Percentiles rank a stretch among this genome's conserved stretches.
Conservation (phyloP, 2,329 filamentous ascomycete genomes). For the Fusarium lateritium region DNA sequence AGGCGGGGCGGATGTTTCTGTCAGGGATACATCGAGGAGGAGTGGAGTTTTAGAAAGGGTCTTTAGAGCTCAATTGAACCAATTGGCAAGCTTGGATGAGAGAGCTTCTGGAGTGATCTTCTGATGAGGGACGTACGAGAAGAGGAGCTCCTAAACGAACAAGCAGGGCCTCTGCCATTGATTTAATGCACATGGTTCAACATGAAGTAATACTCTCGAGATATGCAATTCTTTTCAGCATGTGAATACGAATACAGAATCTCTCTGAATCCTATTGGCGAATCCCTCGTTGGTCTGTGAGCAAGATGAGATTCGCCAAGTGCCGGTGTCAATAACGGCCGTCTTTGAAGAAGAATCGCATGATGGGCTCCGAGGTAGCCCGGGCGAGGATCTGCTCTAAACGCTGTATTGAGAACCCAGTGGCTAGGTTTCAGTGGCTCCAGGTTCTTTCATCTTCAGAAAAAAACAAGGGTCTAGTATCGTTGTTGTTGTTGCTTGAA, state of each 20-base stretch:
- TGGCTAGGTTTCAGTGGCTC: not conserved
- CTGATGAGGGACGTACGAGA: slow-evolving; percentile 38
- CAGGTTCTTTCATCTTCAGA: not conserved
- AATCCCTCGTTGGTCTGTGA: slow-evolving; percentile 21
- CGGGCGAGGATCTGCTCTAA: slow-evolving; percentile 4
- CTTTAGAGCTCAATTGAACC: slow-evolving; percentile 27
- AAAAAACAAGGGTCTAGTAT: slow-evolving; percentile 3
- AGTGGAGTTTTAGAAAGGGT: slow-evolving; percentile 25
- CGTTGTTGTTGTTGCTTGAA: not conserved
- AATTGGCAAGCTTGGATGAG: slow-evolving; percentile 26
- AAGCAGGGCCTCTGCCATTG: slow-evolving; percentile 12
- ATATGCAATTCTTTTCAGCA: not conserved
- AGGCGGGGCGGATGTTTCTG: slow-evolving; percentile 37
- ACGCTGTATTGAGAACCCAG: not conserved
- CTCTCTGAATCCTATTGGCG: slow-evolving; percentile 13
- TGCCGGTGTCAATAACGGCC: slow-evolving; percentile 36
- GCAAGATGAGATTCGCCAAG: slow-evolving; percentile 30
- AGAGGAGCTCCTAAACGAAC: slow-evolving; percentile 7
- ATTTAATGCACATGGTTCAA: not conserved
- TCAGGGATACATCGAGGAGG: slow-evolving; percentile 28
- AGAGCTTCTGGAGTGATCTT: slow-evolving; percentile 20
- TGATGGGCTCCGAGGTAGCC: slow-evolving; percentile 46
- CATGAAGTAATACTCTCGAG: not conserved
- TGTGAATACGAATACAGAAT: slow-evolving; percentile 35
- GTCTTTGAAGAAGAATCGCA: slow-evolving; percentile 46